These are phyloP conservation scores for Phyllachora maydis DNA, from an alignment of 2,329 filamentous ascomycete genomes.

Conservation along the genomic window DNA sequence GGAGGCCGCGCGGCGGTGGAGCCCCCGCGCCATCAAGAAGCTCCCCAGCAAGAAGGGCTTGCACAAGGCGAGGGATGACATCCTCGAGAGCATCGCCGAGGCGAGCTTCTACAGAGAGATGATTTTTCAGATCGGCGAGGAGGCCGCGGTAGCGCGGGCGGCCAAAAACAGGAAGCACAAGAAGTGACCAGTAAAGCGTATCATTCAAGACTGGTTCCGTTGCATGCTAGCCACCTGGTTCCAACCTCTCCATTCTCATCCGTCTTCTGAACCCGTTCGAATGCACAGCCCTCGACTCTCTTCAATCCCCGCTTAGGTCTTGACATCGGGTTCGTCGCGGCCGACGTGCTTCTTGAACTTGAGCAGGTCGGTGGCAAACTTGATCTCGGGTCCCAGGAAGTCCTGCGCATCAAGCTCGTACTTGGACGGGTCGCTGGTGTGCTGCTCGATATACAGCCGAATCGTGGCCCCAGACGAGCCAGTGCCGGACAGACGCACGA, in stretches of 20 bases:
- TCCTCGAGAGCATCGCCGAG: slow-evolving; percentile 87
- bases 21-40: slow-evolving; percentile 33
- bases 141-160: too few relatives aligned
- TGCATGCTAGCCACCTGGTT: neutral
- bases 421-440: slow-evolving; percentile 61
- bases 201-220: neutral
- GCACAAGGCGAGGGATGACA: slow-evolving; percentile 76
- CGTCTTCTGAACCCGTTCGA: too few relatives aligned
- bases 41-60: slow-evolving; percentile 53
- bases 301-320: slow-evolving; percentile 41
- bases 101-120: slow-evolving; percentile 48
- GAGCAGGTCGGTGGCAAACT: slow-evolving; percentile 64
- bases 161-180: neutral
- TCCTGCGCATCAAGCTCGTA: slow-evolving; percentile 76
- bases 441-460: slow-evolving; percentile 90
- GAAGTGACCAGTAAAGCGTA: neutral
- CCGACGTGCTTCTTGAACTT: slow-evolving; percentile 90
- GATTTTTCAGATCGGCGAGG: slow-evolving; percentile 7
- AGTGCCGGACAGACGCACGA: slow-evolving; percentile 86
- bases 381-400: slow-evolving; percentile 79
- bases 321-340: slow-evolving; percentile 85
- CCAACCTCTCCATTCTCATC: neutral
- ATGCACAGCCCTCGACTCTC: neutral
- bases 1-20: slow-evolving; percentile 75
- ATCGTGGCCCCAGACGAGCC: slow-evolving; percentile 93